Conservation (phyloP, 768 basidiomycete genomes). For the Lactarius deliciosus region DNA sequence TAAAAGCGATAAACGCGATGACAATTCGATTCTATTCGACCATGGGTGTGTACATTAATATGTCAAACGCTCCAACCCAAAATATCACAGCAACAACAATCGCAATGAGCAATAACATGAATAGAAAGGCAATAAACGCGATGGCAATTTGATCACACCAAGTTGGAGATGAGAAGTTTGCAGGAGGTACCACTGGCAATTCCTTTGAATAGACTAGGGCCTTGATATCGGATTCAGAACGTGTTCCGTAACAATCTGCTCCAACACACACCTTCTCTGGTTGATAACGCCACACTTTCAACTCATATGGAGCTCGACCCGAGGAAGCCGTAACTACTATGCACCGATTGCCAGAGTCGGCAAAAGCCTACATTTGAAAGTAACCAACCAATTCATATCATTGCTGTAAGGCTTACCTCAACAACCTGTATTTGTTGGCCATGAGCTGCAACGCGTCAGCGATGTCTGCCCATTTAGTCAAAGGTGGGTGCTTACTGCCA, state of each 20-base stretch:
- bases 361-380: constrained; percentile 7
- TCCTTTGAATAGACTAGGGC: not conserved
- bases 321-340: not conserved
- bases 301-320: not conserved
- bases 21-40: too few species aligned
- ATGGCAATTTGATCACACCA: constrained; percentile 1
- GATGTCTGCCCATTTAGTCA: not conserved
- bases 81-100: too few species aligned
- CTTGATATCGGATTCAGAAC: not conserved
- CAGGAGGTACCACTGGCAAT: too few species aligned
- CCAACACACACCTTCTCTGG: too few species aligned
- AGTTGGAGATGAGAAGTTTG: not conserved
- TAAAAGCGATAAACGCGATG: too few species aligned
- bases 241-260: not conserved
- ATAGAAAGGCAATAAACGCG: not conserved
- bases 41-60: too few species aligned
- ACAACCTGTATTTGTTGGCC: too few species aligned
- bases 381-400: not conserved
- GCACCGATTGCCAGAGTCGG: not conserved
- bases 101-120: too few species aligned
- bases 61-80: too few species aligned
- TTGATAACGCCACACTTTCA: constrained; percentile 1
- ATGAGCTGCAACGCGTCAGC: not conserved
- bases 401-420: too few species aligned
- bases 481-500: not conserved